Percentiles rank a stretch among this genome's conserved stretches.
Evolutionary conservation across 805 yeast species (phyloP).

Genomic region (Hanseniaspora taiwanica): DNA sequence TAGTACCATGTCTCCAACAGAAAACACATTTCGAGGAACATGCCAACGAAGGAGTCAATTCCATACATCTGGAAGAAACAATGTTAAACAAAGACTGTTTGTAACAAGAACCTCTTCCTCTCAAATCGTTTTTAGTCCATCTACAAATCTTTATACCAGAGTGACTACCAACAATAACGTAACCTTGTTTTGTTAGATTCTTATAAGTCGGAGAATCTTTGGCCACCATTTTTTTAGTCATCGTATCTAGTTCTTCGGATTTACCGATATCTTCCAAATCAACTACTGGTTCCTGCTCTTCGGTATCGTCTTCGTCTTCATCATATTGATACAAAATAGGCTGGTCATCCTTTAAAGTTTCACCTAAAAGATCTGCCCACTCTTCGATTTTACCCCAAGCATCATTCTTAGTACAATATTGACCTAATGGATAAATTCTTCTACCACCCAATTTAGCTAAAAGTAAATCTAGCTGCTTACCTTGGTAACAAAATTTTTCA

Average conservation of each 20-base stretch:
- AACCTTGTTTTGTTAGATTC: constrained; percentile 84
- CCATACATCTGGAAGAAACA: constrained; percentile 86
- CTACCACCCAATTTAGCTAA: constrained; percentile 77
- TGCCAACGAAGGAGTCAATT: constrained; percentile 84
- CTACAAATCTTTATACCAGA: constrained; percentile 92
- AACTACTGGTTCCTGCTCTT: constrained; percentile 31
- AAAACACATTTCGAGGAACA: constrained; percentile 93
- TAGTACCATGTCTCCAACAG: constrained; percentile 96
- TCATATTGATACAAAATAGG: constrained; percentile 49
- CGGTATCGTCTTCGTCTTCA: constrained; percentile 44
- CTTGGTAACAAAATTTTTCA: constrained; percentile 77
- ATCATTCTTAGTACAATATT: constrained; percentile 63
- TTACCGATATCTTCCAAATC: constrained; percentile 87
- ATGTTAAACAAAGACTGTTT: constrained; percentile 88
- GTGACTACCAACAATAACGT: constrained; percentile 84
- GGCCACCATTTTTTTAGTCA: constrained; percentile 74
- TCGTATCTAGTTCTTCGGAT: constrained; percentile 14
- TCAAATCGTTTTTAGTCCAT: constrained; percentile 89
- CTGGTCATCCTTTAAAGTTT: constrained; percentile 55
- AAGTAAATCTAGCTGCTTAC: constrained; percentile 58
- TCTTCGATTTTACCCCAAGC: constrained; percentile 46
- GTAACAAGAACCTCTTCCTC: constrained; percentile 92
- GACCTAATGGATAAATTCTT: constrained; percentile 72
- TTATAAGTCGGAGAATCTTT: constrained; percentile 79
- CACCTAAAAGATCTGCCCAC: constrained; percentile 52